Evolutionary conservation across 2,329 filamentous ascomycete genomes (phyloP).

Genomic region (Neofusicoccum cordaticola): DNA sequence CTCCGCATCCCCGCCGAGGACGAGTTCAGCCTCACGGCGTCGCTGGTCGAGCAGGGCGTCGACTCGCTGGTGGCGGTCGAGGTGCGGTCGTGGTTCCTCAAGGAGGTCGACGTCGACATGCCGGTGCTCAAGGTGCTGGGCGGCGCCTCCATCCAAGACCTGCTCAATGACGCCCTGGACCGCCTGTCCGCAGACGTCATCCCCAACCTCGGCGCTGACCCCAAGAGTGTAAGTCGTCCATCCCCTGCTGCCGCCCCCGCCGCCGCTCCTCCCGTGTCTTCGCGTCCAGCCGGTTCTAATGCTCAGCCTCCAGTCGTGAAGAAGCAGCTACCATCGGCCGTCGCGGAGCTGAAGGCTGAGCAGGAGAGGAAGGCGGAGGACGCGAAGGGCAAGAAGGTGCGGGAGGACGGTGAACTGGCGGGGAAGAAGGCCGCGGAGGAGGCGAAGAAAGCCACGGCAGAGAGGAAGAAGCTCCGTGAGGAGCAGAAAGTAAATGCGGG

Average conservation of each 20-base stretch:
- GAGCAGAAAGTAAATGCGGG: too few relatives aligned
- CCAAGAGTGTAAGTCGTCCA: too few relatives aligned
- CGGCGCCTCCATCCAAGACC: slow-evolving; percentile 20
- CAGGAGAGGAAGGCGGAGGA: background rate
- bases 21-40: too few relatives aligned
- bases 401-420: too few relatives aligned
- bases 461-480: too few relatives aligned
- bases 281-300: background rate
- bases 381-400: too few relatives aligned
- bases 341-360: background rate
- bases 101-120: slow-evolving; percentile 44
- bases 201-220: too few relatives aligned
- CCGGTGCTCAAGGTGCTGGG: slow-evolving; percentile 48
- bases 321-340: background rate
- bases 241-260: slow-evolving; percentile 1
- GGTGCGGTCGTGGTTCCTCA: slow-evolving; percentile 49
- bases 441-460: too few relatives aligned
- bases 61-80: slow-evolving; percentile 42
- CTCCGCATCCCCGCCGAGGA: too few relatives aligned
- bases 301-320: background rate
- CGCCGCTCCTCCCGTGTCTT: background rate
- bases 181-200: background rate
- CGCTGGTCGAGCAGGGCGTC: slow-evolving; percentile 20
- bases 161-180: background rate
- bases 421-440: too few relatives aligned